Percentiles rank a stretch among this genome's conserved stretches.
phyloP scores from a whole-genome alignment of 2,329 filamentous ascomycete genomes.

The Ascochyta pisi region DNA sequence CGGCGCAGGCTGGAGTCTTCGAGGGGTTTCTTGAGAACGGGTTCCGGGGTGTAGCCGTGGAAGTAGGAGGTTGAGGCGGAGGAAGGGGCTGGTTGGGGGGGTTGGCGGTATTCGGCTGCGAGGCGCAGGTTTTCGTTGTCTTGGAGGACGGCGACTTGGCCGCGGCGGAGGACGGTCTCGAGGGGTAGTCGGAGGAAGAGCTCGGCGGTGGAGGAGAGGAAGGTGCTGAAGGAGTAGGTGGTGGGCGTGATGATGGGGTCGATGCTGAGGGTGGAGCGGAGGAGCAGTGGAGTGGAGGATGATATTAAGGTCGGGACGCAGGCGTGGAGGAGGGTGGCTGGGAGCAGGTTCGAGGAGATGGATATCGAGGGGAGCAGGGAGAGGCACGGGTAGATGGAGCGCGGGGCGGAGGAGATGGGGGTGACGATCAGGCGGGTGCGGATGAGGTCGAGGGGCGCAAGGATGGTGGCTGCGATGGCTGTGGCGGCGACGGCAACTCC shows the following conservation, averaged over 20 bases:
- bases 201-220: constrained; percentile 79
- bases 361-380: constrained; percentile 75
- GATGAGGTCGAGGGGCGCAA: constrained; percentile 88
- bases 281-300: constrained; percentile 80
- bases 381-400: constrained; percentile 79
- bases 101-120: constrained; percentile 31
- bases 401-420: constrained; percentile 73
- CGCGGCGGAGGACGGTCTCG: constrained; percentile 88
- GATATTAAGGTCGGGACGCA: constrained; percentile 83
- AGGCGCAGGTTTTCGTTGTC: constrained; percentile 44
- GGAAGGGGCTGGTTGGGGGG: constrained; percentile 16
- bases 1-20: constrained; percentile 41
- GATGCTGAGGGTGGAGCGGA: constrained; percentile 83
- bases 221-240: constrained; percentile 81
- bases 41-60: constrained; percentile 5
- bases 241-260: constrained; percentile 82
- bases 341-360: constrained; percentile 72
- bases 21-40: constrained; percentile 16
- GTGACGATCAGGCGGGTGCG: constrained; percentile 88
- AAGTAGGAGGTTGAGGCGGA: constrained; percentile 1
- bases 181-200: constrained; percentile 87
- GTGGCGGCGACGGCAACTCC: constrained; percentile 73
- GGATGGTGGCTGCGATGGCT: constrained; percentile 75
- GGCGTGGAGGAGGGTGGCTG: constrained; percentile 87
- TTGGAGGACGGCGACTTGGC: constrained; percentile 73